These are phyloP conservation scores for Rhynchospora pubera DNA, from an alignment of 176 grass and related monocot genomes.

Conservation along the genomic window DNA sequence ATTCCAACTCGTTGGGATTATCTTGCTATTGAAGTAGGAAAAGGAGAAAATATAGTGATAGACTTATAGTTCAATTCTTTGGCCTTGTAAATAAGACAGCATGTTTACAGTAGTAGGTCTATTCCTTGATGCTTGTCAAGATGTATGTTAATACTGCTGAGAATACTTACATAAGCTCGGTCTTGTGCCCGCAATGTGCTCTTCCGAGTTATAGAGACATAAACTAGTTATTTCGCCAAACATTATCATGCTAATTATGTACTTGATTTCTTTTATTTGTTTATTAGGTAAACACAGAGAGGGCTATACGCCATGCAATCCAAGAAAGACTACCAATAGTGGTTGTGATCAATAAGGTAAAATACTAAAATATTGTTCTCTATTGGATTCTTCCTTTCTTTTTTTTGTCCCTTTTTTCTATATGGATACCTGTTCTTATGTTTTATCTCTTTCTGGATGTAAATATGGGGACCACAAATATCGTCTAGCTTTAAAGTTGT, in stretches of 20 bases:
- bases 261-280: slow-evolving; percentile 19
- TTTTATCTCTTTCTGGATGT: not conserved
- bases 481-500: not conserved
- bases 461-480: not conserved
- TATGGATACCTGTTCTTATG: not conserved
- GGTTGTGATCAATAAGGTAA: slow-evolving; percentile 96
- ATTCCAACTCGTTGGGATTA: too few species aligned
- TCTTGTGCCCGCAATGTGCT: not conserved
- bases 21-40: too few species aligned
- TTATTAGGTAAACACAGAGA: slow-evolving; percentile 93
- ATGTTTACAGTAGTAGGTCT: not conserved
- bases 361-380: not conserved
- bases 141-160: not conserved
- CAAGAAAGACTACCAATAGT: slow-evolving; percentile 95
- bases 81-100: too few species aligned
- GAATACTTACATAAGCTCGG: not conserved
- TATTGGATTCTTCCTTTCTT: slow-evolving; percentile 3
- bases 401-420: not conserved
- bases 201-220: not conserved
- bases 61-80: too few species aligned
- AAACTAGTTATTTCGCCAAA: not conserved
- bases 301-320: slow-evolving; percentile 93
- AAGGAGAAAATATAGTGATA: too few species aligned
- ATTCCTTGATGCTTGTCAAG: not conserved
- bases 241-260: not conserved